Base-by-base conservation (phyloP, 441 rosid species). In the Manihot esculenta region DNA sequence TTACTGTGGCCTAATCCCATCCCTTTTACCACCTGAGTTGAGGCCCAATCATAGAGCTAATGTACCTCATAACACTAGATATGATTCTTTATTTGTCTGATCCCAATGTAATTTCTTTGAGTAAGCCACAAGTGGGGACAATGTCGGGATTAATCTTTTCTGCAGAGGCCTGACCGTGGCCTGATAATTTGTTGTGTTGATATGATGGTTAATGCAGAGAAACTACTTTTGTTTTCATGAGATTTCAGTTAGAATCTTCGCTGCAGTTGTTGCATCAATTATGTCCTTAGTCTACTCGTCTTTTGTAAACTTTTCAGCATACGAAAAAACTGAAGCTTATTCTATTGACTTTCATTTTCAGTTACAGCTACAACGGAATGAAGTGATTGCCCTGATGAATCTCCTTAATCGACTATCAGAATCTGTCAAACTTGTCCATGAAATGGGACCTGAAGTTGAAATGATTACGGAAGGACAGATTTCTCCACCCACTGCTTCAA, bases 331-430 rank as follows among this genome's bases (percentile, higher is more conserved):
- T 60, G 38, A 67, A 27, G 14, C 44, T 26, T 35, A 23, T 55
- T 65, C 1, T 30, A 13, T 62, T 71, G 73, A 58, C 18, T 42
- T 3, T 49, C 86, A 89, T 94, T 72, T 87, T 66, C 86, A 89
- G 74, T 71, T 93, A 30, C 2, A 30, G 35, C 4, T 35, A 75
- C 98, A 93, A 76, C 75, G 84, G 80, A 93, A 93, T 62, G 98
- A 93, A 83, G 98, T 87, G 79, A 90, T 90, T 67, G 93, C 98
- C 12, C 70, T 88, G 41, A 72, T 86, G 79, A 93, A 93, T 81
- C 79, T 90, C 60, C 97, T 90, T 49, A 82, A 88, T 76, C 84
- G 92, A 50, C 85, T 88, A 54, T 90, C 97, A 1, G 97, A 90
- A 82, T 90, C 98, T 14, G 80, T 93, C 65, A 86, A 82, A 56